Percentiles rank a stretch among this genome's conserved stretches.
Evolutionary conservation across 495 filamentous ascomycete genomes (phyloP).

Genomic region (Talaromyces stipitatus): DNA sequence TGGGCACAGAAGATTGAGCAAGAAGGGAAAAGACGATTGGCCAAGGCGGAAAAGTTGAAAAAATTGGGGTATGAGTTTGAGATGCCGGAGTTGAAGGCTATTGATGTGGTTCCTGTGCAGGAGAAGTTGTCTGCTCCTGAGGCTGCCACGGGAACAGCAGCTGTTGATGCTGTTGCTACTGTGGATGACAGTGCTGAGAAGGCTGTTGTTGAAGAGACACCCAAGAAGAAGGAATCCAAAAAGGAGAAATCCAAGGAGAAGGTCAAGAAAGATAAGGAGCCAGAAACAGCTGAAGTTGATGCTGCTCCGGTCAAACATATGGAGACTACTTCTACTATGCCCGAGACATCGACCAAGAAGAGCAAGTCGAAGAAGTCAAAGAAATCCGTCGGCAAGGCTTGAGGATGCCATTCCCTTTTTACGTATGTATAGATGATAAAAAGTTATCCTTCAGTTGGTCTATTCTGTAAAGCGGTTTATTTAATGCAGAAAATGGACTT

Average conservation of each 20-base stretch:
- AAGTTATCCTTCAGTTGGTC: not conserved
- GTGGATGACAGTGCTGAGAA: not conserved
- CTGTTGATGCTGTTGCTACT: conserved; percentile 1
- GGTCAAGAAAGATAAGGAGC: conserved; percentile 21
- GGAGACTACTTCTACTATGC: conserved; percentile 10
- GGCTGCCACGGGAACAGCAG: conserved; percentile 16
- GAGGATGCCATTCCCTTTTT: conserved; percentile 8
- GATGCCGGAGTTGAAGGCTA: conserved; percentile 60
- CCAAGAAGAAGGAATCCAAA: conserved; percentile 26
- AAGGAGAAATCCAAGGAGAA: conserved; percentile 26
- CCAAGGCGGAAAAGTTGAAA: conserved; percentile 67
- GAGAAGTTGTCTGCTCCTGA: conserved; percentile 25
- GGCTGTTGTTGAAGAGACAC: conserved; percentile 24
- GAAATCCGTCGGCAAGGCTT: conserved; percentile 25
- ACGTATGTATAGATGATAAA: not conserved
- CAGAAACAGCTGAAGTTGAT: not conserved
- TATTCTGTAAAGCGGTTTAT: not conserved
- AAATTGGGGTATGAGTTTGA: conserved; percentile 80
- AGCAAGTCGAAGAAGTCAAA: conserved; percentile 24
- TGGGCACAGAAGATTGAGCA: conserved; percentile 67
- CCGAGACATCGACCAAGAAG: conserved; percentile 13
- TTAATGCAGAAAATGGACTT: not conserved
- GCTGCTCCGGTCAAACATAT: conserved; percentile 10
- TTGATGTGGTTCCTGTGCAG: conserved; percentile 47
- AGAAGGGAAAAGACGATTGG: conserved; percentile 59